Conservation (phyloP, 2,329 filamentous ascomycete species). For the Xylaria polymorpha region DNA sequence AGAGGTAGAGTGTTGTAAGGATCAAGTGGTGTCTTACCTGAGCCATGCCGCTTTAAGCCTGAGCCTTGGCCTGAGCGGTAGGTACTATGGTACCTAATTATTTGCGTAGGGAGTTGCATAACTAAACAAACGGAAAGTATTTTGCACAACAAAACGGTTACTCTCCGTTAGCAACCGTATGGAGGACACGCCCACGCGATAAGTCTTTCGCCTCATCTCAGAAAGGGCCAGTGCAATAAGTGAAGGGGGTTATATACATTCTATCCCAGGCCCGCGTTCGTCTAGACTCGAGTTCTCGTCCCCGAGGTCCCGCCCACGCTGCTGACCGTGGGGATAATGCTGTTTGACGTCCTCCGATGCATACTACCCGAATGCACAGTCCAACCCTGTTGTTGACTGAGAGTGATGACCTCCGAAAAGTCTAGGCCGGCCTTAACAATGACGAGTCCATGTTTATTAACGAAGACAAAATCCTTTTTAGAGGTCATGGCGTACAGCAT, state of each 20-base stretch:
- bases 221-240: too few species aligned
- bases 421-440: slow-evolving; percentile 33
- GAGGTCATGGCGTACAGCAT: slow-evolving; percentile 34
- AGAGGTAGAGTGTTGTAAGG: too few species aligned
- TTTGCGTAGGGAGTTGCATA: too few species aligned
- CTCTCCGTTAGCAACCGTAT: too few species aligned
- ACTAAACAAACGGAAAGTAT: too few species aligned
- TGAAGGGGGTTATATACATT: too few species aligned
- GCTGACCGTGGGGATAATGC: slow-evolving; percentile 27
- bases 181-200: too few species aligned
- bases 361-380: slow-evolving; percentile 37
- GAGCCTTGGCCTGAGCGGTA: too few species aligned
- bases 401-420: slow-evolving; percentile 37
- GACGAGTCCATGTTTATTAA: slow-evolving; percentile 33
- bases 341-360: slow-evolving; percentile 35
- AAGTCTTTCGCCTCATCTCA: too few species aligned
- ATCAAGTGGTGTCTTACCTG: too few species aligned
- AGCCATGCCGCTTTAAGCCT: too few species aligned
- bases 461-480: slow-evolving; percentile 36
- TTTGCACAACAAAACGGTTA: not conserved
- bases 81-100: too few species aligned
- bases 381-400: slow-evolving; percentile 33
- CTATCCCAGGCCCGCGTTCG: slow-evolving; percentile 16
- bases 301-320: slow-evolving; percentile 15
- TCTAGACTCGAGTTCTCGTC: slow-evolving; percentile 25